These are phyloP conservation scores for Rhodamnia rubescens DNA, from an alignment of 345 rosid genomes.

Conservation along the genomic window DNA sequence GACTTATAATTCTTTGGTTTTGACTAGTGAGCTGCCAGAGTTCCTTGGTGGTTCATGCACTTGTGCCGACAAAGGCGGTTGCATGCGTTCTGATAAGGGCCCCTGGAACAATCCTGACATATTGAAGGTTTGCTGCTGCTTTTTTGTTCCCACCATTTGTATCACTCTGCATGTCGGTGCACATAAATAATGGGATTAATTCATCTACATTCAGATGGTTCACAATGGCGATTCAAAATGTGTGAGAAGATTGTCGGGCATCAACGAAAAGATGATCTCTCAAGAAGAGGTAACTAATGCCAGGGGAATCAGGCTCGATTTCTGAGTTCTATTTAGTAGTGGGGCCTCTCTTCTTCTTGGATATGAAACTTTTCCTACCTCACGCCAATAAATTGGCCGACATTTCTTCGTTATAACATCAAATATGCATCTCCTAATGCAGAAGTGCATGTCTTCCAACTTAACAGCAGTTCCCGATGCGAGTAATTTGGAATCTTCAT, in stretches of 20 bases:
- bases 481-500: background rate
- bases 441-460: background rate
- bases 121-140: conserved; percentile 30
- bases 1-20: too few species aligned
- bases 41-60: conserved; percentile 85
- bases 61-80: conserved; percentile 81
- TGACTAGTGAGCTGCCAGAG: conserved; percentile 72
- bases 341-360: background rate
- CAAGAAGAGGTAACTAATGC: conserved; percentile 24
- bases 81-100: conserved; percentile 92
- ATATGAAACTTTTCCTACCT: background rate
- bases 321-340: background rate
- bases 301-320: background rate
- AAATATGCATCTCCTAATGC: background rate
- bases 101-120: conserved; percentile 87
- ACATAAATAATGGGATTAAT: background rate
- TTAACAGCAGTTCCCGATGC: background rate
- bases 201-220: conserved; percentile 37
- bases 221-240: conserved; percentile 61
- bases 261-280: conserved; percentile 44
- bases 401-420: background rate
- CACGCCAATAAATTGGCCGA: background rate
- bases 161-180: background rate
- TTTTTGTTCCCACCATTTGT: background rate
- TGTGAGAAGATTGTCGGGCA: conserved; percentile 25